Evolutionary conservation across 2,329 filamentous ascomycete species (phyloP).

Genomic region (Pseudogymnoascus destructans): DNA sequence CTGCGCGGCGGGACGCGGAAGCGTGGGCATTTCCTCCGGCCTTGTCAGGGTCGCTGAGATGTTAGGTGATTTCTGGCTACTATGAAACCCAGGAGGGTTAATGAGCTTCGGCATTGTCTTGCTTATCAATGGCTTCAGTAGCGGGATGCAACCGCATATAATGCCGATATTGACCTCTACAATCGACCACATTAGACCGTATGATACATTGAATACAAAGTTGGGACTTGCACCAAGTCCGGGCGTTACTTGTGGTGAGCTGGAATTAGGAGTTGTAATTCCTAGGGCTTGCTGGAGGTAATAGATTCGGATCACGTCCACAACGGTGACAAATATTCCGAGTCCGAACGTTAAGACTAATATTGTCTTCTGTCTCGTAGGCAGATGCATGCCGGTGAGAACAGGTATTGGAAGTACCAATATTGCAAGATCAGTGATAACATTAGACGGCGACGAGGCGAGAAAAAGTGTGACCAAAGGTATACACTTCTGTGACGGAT

Average conservation of each 20-base stretch:
- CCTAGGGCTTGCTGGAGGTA: slow-evolving; percentile 52
- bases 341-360: slow-evolving; percentile 73
- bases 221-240: slow-evolving; percentile 23
- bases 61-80: neutral
- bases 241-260: neutral
- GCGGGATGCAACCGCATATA: slow-evolving; percentile 75
- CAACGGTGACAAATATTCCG: slow-evolving; percentile 70
- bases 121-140: slow-evolving; percentile 69
- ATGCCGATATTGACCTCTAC: slow-evolving; percentile 83
- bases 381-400: slow-evolving; percentile 68
- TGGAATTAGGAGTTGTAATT: neutral
- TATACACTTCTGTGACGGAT: slow-evolving; percentile 11
- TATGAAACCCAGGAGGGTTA: neutral
- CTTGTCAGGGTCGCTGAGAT: neutral
- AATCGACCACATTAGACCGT: slow-evolving; percentile 83
- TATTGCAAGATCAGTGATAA: slow-evolving; percentile 77
- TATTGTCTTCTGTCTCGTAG: slow-evolving; percentile 72
- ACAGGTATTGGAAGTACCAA: slow-evolving; percentile 77
- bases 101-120: slow-evolving; percentile 14
- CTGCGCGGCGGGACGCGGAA: neutral
- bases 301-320: slow-evolving; percentile 78
- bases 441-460: slow-evolving; percentile 72
- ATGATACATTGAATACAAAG: slow-evolving; percentile 59
- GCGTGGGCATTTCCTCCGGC: neutral
- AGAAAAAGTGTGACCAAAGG: slow-evolving; percentile 48